Percentiles rank a stretch among this genome's conserved stretches.
phyloP scores from a whole-genome alignment of 345 rosid genomes.

The Cardiospermum halicacabum region DNA sequence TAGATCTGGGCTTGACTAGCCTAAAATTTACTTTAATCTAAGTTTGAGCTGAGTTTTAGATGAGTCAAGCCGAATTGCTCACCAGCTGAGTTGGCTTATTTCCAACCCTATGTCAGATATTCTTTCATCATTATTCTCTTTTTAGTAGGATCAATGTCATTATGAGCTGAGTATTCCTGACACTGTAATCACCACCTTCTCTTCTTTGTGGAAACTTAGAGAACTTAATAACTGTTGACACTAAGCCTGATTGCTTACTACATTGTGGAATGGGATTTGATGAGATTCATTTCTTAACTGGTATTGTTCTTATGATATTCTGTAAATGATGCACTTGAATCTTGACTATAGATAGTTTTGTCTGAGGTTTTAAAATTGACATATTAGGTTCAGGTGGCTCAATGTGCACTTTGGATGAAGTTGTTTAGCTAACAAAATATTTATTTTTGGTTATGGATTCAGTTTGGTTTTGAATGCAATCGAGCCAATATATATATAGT shows the following conservation, averaged over 20 bases:
- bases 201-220: not conserved
- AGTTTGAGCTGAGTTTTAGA: too few relatives aligned
- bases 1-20: too few relatives aligned
- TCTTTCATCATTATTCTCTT: not conserved
- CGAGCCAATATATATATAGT: too few relatives aligned
- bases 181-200: not conserved
- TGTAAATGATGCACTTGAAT: not conserved
- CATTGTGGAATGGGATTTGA: not conserved
- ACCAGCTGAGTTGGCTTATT: too few relatives aligned
- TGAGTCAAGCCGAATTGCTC: too few relatives aligned
- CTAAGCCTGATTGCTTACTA: not conserved
- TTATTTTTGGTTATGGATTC: too few relatives aligned
- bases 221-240: not conserved
- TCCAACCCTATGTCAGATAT: too few relatives aligned
- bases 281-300: not conserved
- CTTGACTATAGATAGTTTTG: not conserved
- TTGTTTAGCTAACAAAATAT: not conserved
- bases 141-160: constrained; percentile 4
- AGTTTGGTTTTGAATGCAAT: too few relatives aligned
- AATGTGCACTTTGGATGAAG: not conserved
- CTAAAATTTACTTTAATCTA: too few relatives aligned
- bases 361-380: not conserved
- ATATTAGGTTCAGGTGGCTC: not conserved
- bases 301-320: not conserved
- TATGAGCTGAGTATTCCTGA: not conserved